A percentile compares a stretch with the other conserved stretches of the same genome.
phyloP scores from a whole-genome alignment of 768 basidiomycete genomes.

The Boletus pseudo-olivaceus region DNA sequence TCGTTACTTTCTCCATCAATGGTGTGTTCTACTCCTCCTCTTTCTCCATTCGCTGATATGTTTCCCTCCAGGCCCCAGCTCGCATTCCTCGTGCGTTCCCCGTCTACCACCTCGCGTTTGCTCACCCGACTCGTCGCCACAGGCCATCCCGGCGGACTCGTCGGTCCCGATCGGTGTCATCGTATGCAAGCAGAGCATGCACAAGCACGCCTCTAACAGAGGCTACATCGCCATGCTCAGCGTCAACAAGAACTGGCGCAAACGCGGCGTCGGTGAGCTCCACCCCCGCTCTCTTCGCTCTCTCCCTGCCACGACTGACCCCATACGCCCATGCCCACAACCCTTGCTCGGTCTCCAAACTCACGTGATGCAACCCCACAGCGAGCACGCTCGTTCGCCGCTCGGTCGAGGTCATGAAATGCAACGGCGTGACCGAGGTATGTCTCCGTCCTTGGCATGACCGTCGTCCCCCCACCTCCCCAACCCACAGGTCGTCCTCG shows the following conservation, averaged over 20 bases:
- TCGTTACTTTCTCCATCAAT: constrained; percentile 94
- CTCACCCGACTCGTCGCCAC: not conserved
- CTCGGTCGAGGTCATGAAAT: constrained; percentile 82
- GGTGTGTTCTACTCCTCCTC: constrained; percentile 50
- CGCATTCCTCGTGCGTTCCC: constrained; percentile 60
- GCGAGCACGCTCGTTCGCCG: constrained; percentile 82
- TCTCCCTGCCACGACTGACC: not conserved
- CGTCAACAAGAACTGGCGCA: constrained; percentile 77
- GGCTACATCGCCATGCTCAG: constrained; percentile 99
- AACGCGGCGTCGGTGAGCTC: constrained; percentile 85
- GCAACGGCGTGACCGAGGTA: constrained; percentile 83
- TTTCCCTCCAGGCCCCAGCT: constrained; percentile 74
- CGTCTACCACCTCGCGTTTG: rapidly evolving
- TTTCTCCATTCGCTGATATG: not conserved
- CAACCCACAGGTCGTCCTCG: constrained; percentile 72
- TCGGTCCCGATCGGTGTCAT: constrained; percentile 82
- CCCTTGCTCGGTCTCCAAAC: not conserved
- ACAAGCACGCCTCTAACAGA: constrained; percentile 68
- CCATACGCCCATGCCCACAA: not conserved
- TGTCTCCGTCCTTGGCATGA: constrained; percentile 20
- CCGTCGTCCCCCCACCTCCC: not conserved
- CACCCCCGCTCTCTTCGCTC: constrained; percentile 7
- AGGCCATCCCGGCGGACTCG: constrained; percentile 29
- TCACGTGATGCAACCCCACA: constrained; percentile 30
- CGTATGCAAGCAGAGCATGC: constrained; percentile 95